Conservation (phyloP, 78 protist species). For the Dictyostelium purpureum region DNA sequence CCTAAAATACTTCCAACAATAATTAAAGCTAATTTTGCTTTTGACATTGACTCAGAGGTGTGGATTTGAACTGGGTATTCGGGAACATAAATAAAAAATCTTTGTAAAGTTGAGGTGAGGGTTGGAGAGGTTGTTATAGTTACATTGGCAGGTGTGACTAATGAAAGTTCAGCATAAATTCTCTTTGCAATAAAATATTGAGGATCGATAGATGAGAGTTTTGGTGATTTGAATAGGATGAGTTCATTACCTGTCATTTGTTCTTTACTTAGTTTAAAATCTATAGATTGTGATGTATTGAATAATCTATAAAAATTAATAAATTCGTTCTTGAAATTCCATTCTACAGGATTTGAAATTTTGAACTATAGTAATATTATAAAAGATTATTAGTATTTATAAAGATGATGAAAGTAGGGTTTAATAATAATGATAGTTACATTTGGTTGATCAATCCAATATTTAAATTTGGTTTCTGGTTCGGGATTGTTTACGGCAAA, state of each 20-base stretch:
- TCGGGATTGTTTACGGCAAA: not conserved
- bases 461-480: not conserved
- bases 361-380: conserved; percentile 38
- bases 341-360: conserved; percentile 19
- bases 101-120: not conserved
- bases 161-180: conserved; percentile 22
- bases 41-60: not conserved
- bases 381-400: too few species aligned
- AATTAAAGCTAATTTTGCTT: not conserved
- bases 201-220: not conserved
- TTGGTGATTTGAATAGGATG: conserved; percentile 35
- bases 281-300: not conserved
- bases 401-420: not conserved
- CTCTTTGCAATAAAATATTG: conserved; percentile 40
- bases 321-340: not conserved
- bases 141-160: not conserved
- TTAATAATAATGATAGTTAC: not conserved
- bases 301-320: conserved; percentile 32
- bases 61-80: not conserved
- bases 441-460: conserved; percentile 50
- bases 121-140: not conserved
- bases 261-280: not conserved
- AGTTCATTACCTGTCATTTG: not conserved
- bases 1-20: not conserved
- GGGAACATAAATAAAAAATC: conserved; percentile 1